These are phyloP conservation scores for Tetracladium maxilliforme DNA, from an alignment of 2,329 filamentous ascomycete species.

Conservation along the genomic window DNA sequence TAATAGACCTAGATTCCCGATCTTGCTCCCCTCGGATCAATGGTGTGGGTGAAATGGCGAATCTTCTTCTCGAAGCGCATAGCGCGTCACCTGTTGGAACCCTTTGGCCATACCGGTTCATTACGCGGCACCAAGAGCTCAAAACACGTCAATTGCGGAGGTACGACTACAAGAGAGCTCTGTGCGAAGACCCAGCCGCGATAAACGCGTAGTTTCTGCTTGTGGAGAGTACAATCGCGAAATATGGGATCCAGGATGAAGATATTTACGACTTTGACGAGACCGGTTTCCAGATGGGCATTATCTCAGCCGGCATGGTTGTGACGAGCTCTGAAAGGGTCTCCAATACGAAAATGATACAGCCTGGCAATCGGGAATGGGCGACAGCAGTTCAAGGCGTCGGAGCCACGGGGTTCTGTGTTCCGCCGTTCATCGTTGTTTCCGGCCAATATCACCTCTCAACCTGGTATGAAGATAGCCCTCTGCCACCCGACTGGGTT, in stretches of 20 bases:
- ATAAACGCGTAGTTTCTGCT: slow-evolving; percentile 7
- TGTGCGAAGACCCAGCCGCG: slow-evolving; percentile 7
- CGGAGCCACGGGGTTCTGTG: slow-evolving; percentile 7
- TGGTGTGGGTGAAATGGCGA: no score
- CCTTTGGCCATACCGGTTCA: no score
- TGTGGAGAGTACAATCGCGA: slow-evolving; percentile 5
- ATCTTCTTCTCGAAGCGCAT: no score
- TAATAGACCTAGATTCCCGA: no score
- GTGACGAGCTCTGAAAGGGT: slow-evolving; percentile 6
- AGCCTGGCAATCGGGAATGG: slow-evolving; percentile 12
- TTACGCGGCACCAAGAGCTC: slow-evolving; percentile 2
- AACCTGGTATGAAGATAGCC: slow-evolving; percentile 7
- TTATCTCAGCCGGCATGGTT: slow-evolving; percentile 7
- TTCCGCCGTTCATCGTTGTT: slow-evolving; percentile 13
- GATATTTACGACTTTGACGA: slow-evolving; percentile 11
- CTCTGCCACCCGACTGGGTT: slow-evolving; percentile 8
- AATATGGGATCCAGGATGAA: slow-evolving; percentile 6
- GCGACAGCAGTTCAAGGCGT: slow-evolving; percentile 10
- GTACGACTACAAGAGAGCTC: slow-evolving; percentile 6
- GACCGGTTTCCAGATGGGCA: slow-evolving; percentile 9
- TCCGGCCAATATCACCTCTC: slow-evolving; percentile 6
- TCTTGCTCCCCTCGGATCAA: no score
- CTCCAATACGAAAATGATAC: slow-evolving; percentile 5
- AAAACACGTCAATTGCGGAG: slow-evolving; percentile 3
- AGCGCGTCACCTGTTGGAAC: no score